Evolutionary conservation across 345 rosid genomes (phyloP).

Genomic region (Ricinus communis): DNA sequence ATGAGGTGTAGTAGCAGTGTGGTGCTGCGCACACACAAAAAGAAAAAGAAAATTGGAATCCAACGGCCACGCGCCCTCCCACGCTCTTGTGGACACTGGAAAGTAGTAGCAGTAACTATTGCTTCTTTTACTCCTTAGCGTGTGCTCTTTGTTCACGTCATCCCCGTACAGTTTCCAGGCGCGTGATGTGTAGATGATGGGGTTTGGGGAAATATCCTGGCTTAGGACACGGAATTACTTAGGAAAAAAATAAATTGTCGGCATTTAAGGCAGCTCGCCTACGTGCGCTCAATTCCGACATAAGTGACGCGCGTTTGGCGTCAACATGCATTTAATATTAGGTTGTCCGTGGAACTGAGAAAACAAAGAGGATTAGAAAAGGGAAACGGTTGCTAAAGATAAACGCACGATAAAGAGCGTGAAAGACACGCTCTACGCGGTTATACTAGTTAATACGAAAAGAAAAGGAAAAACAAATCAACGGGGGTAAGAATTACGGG

Average conservation of each 20-base stretch:
- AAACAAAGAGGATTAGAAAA: neutral
- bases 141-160: too few species aligned
- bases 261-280: conserved; percentile 34
- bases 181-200: neutral
- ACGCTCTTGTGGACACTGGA: neutral
- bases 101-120: too few species aligned
- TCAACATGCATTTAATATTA: conserved; percentile 28
- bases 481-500: too few species aligned
- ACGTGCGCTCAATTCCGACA: conserved; percentile 35
- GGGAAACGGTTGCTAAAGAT: neutral
- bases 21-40: neutral
- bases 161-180: too few species aligned
- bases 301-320: conserved; percentile 42
- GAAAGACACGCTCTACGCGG: too few species aligned
- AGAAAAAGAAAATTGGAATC: conserved; percentile 2
- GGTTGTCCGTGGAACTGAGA: neutral
- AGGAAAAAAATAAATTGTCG: conserved; percentile 32
- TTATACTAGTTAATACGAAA: too few species aligned
- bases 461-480: too few species aligned
- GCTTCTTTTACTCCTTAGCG: too few species aligned
- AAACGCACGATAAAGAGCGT: neutral
- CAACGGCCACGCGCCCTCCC: neutral
- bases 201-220: neutral
- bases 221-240: conserved; percentile 27
- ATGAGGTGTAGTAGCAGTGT: conserved; percentile 9